Conservation (phyloP, 2,329 filamentous ascomycete genomes). For the Botrytis cinerea region DNA sequence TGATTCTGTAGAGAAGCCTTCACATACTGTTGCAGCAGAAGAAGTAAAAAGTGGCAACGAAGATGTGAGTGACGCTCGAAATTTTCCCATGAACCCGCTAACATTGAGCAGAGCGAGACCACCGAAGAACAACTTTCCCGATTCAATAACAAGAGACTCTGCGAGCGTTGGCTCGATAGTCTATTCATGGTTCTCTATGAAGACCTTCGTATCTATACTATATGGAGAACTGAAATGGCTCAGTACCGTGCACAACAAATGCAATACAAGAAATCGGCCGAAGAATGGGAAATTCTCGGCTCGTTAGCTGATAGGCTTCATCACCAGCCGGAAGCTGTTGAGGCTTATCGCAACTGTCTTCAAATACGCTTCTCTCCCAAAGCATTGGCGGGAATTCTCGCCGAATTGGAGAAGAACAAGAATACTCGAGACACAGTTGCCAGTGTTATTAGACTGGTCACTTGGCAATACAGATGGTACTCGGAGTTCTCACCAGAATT, state of each 20-base stretch:
- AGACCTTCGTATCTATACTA: slow-evolving; percentile 96
- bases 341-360: slow-evolving; percentile 89
- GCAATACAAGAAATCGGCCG: slow-evolving; percentile 93
- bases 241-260: slow-evolving; percentile 92
- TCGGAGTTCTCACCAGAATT: slow-evolving; percentile 96
- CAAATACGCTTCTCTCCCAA: slow-evolving; percentile 90
- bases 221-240: slow-evolving; percentile 97
- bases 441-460: slow-evolving; percentile 86
- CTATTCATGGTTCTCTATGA: slow-evolving; percentile 99
- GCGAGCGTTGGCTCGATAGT: slow-evolving; percentile 96
- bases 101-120: slow-evolving; percentile 54
- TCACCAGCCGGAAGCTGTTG: slow-evolving; percentile 85
- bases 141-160: slow-evolving; percentile 95
- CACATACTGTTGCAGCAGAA: slow-evolving; percentile 67
- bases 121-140: slow-evolving; percentile 78
- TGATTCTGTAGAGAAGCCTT: slow-evolving; percentile 70
- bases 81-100: slow-evolving; percentile 36
- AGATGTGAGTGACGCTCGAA: slow-evolving; percentile 53
- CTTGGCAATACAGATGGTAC: slow-evolving; percentile 99
- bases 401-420: slow-evolving; percentile 73
- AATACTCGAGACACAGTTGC: slow-evolving; percentile 80
- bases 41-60: slow-evolving; percentile 75
- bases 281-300: slow-evolving; percentile 98
- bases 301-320: slow-evolving; percentile 90
- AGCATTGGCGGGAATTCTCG: slow-evolving; percentile 81